Evolutionary conservation across 2,329 filamentous ascomycete species (phyloP).

Genomic region (Byssochlamys sp.): DNA sequence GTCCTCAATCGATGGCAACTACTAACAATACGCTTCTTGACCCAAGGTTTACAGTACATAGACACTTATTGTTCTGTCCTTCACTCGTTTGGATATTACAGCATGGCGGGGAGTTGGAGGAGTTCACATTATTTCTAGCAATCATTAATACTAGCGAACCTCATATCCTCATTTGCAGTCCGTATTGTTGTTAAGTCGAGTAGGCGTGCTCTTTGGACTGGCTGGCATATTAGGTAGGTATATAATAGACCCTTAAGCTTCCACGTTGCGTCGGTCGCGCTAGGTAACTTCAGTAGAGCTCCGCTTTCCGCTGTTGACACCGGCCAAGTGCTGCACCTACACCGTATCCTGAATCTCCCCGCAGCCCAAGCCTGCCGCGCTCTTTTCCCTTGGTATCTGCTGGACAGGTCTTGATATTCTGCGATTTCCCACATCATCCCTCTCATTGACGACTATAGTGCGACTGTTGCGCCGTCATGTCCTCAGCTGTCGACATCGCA

Average conservation of each 20-base stretch:
- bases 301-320: conserved; percentile 12
- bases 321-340: not conserved
- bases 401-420: not conserved
- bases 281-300: conserved; percentile 4
- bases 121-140: not conserved
- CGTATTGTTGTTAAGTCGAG: not conserved
- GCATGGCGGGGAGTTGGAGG: not conserved
- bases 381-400: not conserved
- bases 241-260: not conserved
- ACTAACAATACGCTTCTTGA: not conserved
- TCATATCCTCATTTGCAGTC: not conserved
- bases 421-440: not conserved
- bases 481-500: conserved; percentile 49
- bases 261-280: conserved; percentile 16
- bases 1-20: not conserved
- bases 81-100: not conserved
- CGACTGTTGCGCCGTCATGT: conserved; percentile 20
- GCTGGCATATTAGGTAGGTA: not conserved
- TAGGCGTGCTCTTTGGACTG: not conserved
- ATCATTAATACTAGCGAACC: not conserved
- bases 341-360: not conserved
- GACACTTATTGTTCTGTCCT: not conserved
- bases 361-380: not conserved
- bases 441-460: conserved; percentile 1
- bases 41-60: not conserved